Base-by-base conservation (phyloP, 2,329 filamentous ascomycete genomes). In the Sclerotinia spermophila region DNA sequence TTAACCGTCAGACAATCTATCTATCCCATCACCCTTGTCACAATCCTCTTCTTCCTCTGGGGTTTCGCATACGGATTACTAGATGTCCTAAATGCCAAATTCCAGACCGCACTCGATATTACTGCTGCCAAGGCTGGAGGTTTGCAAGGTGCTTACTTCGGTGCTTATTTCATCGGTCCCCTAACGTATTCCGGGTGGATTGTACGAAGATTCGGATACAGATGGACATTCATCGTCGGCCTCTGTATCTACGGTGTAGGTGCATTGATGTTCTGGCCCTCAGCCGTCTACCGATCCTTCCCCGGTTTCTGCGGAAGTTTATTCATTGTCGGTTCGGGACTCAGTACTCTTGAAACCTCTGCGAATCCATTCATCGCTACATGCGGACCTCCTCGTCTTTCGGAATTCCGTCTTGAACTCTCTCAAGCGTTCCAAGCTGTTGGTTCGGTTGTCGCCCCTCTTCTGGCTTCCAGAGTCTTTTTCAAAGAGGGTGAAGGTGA, bases 231-330 rank as follows among this genome's bases (percentile, higher is more conserved):
- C 75, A 94, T 95, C 71, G 83, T 89, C 42, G 92, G 92, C 1
- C 83, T 95, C 5, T 86, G 85, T 74, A 89, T 94, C 68, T 94
- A 94, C 78, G 90, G 90, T 2, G 83, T 89, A 13, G 91, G 90
- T 2, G 92, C 91, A 24, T 87, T 95, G 74, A 92, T 93, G 81
- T 94, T 94, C 81, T 95, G 92, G 92, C 92, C 92, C 0, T 90
- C 90, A 1, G 91, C 89, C 10, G 86, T 94, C 17, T 73, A 76
- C 19, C 13, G 68, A 27, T 70, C 68, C 5, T 70, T 78, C 65
- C 71, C 69, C 42, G 76, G 76, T 15, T 78, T 78, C 72, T 77
- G 76, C 56, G 74, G 73, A 10, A 74, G 73, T 61, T 73, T 77
- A 66, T 89, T 95, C 76, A 89, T 94, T 35, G 90, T 94, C 66